Base-by-base conservation (phyloP, 2,329 filamentous ascomycete species). In the Pseudogymnoascus pannorum region DNA sequence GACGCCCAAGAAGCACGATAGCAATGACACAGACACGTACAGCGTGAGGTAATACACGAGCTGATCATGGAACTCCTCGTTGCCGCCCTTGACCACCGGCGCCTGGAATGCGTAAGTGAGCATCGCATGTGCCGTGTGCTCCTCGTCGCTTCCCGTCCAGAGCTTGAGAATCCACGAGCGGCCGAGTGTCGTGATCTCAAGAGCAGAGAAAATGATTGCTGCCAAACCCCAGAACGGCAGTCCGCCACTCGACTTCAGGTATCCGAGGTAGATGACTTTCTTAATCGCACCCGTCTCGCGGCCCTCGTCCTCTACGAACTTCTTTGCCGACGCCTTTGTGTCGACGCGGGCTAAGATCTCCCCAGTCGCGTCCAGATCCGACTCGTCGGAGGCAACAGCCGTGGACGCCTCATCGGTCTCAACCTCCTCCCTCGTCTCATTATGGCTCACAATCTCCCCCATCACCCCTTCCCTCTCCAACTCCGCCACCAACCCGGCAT, bases 281-380 rank as follows among this genome's bases (percentile, higher is more conserved):
- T 87, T 87, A 31, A 93, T 84, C 4, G 85, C 81, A 1, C 90
- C 90, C 60, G 81, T 81, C 69, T 91, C 87, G 61, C 86, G 81
- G n/a, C 76, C 77, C 72, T 94, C 90, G 2, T 91, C 88, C 69
- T 91, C 86, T 24, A 89, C 83, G 66, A 92, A 93, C 71, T 91
- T 88, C 65, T 85, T 85, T 0, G 84, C 80, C 3, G 66, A 62
- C 4, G 74, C 73, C 69, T 82, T 82, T 3, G 80, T 80, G 1
- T 77, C 69, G 0, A 80, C 71, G 67, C 83, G 84, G 57, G 78
- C 77, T 38, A 84, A 71, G 1, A 75, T 72, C 51, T 75, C 75
- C n/a, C 73, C 76, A n/a, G 75, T 74, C 5, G 75, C 75, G 6
- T 77, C 75, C 6, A 73, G 72, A 1, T 78, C 81, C 0, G 74